phyloP scores from a whole-genome alignment of 805 yeast genomes.

The Kodamaea jinghongensis region DNA sequence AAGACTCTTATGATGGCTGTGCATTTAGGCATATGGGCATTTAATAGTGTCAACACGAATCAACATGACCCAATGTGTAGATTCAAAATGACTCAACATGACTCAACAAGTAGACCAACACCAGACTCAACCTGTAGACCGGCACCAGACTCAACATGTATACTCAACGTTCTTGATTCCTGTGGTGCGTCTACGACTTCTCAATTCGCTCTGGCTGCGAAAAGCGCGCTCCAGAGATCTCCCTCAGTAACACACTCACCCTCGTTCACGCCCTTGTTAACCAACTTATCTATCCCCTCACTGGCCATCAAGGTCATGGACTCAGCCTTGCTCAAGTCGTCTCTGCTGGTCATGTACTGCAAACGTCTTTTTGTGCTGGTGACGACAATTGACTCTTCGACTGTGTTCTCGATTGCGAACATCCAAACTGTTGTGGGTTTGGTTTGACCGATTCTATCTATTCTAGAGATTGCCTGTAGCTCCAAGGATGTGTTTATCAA shows the following conservation, averaged over 20 bases:
- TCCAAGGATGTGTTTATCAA: conserved; percentile 84
- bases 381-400: conserved; percentile 84
- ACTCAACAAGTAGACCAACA: too few relatives aligned
- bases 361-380: conserved; percentile 62
- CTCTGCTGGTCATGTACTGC: conserved; percentile 28
- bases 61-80: too few relatives aligned
- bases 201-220: conserved; percentile 25
- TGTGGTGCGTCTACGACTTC: too few relatives aligned
- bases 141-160: too few relatives aligned
- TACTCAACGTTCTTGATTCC: too few relatives aligned
- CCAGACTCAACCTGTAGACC: too few relatives aligned
- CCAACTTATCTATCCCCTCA: conserved; percentile 48
- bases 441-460: conserved; percentile 89
- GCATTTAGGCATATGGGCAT: too few relatives aligned
- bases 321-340: conserved; percentile 40
- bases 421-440: conserved; percentile 86
- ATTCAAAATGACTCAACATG: too few relatives aligned
- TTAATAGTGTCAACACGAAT: too few relatives aligned
- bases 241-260: conserved; percentile 59
- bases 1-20: neutral
- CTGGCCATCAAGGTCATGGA: conserved; percentile 53
- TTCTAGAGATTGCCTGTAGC: conserved; percentile 85
- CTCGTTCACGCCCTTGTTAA: conserved; percentile 38
- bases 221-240: conserved; percentile 65
- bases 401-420: conserved; percentile 78